Evolutionary conservation across 2,329 filamentous ascomycete genomes (phyloP).

Genomic region (Claviceps pazoutovae): DNA sequence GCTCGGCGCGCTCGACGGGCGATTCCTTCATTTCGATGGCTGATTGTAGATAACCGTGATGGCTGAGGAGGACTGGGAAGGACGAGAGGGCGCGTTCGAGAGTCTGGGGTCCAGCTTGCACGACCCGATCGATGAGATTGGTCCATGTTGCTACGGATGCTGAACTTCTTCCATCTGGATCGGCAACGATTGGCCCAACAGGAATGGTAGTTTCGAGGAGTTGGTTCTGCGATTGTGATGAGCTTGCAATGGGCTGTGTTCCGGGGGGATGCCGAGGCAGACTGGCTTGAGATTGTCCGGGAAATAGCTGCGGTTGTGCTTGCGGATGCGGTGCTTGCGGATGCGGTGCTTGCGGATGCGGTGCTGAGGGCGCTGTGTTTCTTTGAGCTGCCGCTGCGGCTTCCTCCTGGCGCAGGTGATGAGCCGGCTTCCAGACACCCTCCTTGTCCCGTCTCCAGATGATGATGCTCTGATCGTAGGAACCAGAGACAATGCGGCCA

Average conservation of each 20-base stretch:
- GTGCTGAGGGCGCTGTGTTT: constrained; percentile 8
- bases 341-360: not conserved
- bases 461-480: constrained; percentile 90
- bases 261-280: not conserved
- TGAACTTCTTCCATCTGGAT: constrained; percentile 2
- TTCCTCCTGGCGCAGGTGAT: constrained; percentile 62
- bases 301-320: not conserved
- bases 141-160: constrained; percentile 23
- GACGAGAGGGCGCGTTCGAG: constrained; percentile 31
- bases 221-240: not conserved
- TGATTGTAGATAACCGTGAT: constrained; percentile 33
- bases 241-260: not conserved
- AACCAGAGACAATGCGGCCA: constrained; percentile 91
- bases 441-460: constrained; percentile 83
- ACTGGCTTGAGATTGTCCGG: not conserved
- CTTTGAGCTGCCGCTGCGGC: constrained; percentile 39
- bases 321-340: not conserved
- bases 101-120: constrained; percentile 34
- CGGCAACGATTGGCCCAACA: not conserved
- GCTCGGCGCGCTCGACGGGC: constrained; percentile 31
- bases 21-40: constrained; percentile 38
- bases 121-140: constrained; percentile 37
- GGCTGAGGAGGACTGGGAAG: constrained; percentile 35
- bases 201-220: not conserved
- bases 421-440: constrained; percentile 69